Evolutionary conservation across 148 eudicot genomes (phyloP), one percentile per base, ranked within the genome.

Genomic region (Dysphania ambrosioides): DNA sequence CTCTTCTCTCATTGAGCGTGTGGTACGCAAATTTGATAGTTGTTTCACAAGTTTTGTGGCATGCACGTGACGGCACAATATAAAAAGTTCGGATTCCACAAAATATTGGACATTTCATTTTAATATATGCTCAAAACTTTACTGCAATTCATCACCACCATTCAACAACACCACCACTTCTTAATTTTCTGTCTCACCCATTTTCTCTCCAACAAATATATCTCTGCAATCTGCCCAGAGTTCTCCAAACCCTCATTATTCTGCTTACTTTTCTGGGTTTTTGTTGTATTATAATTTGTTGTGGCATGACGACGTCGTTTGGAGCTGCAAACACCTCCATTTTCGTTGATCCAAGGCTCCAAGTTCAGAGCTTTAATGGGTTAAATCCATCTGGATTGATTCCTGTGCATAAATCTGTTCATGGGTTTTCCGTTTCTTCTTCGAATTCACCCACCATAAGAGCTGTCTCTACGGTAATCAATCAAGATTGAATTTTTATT

Each of bases 391-490:
- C 87, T 32, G 74, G 57, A 6, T 72, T 74, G 68, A 36, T 79
- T 32, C 60, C 79, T 68, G 35, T 62, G 47, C 79, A 72, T 65
- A 81, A 79, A 30, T 73, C 80, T 55, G 32, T 77, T 24, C 80
- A 66, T 49, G 59, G 78, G 68, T 77, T 82, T 63, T 78, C 88
- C 9, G 75, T 75, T 38, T 78, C 88, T 18, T 55, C 84, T 63
- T 60, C 79, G 8, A 74, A 75, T 72, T 74, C 82, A 42, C 81
- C 88, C 16, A 11, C 78, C 66, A 72, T 87, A 30, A 86, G 83
- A 79, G 95, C 97, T 73, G 87, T 92, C 42, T 88, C 92, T 8
- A 83, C 95, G 91, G 97, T 92, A 87, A 69, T 31, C 24, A 67
- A 15, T 66, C 15, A n/a, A 29, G 3, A 19, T 44, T 63, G 4